These are phyloP conservation scores for Biscogniauxia marginata DNA, from an alignment of 2,329 filamentous ascomycete genomes.

Conservation along the genomic window DNA sequence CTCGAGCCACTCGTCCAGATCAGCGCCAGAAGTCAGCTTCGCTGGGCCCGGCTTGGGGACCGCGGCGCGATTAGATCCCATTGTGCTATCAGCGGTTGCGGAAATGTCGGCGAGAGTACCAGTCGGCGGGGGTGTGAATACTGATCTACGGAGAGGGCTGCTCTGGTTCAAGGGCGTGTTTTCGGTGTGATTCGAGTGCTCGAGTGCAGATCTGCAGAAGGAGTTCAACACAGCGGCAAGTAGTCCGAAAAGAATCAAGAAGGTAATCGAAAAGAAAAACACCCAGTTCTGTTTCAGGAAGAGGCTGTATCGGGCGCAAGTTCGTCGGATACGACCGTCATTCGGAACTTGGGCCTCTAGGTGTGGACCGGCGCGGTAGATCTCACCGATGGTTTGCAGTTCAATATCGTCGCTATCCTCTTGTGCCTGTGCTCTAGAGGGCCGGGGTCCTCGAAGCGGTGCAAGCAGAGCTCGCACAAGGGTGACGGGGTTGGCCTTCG, in stretches of 20 bases:
- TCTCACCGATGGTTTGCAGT: background rate
- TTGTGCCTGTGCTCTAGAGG: background rate
- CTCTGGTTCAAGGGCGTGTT: background rate
- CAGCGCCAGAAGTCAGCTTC: conserved; percentile 77
- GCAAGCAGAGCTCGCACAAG: background rate
- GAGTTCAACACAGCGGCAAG: background rate
- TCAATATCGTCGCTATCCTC: background rate
- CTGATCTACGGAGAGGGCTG: background rate
- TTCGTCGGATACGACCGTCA: background rate
- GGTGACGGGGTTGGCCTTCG: background rate
- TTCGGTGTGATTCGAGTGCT: background rate
- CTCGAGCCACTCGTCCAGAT: conserved; percentile 93
- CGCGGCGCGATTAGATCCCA: conserved; percentile 36
- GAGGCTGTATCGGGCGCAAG: background rate
- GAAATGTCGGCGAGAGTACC: background rate
- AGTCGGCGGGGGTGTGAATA: background rate
- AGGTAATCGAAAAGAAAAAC: background rate
- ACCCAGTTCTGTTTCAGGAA: background rate
- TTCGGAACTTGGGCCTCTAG: background rate
- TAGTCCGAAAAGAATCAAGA: background rate
- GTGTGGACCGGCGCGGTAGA: background rate
- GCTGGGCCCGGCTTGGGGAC: conserved; percentile 91
- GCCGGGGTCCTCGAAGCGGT: background rate
- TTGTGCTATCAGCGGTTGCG: conserved; percentile 7
- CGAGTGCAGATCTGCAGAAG: background rate